Evolutionary conservation across 1,284 basidiomycete genomes (phyloP), one percentile per base, ranked within the genome.

Genomic region (Trichosporon sp.): DNA sequence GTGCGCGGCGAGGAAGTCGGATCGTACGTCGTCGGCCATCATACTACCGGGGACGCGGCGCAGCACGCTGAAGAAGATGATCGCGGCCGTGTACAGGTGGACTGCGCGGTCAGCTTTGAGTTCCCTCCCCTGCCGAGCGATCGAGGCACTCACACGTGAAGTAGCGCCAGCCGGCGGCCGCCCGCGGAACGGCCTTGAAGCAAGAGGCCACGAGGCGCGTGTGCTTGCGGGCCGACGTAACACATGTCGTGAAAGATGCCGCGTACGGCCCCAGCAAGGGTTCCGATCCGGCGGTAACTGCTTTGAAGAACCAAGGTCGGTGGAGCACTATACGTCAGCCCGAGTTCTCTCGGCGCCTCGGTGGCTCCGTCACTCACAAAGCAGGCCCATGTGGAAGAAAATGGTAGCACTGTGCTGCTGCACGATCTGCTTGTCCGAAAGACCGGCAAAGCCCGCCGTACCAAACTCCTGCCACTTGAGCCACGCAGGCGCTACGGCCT

Each of bases 51-150:
- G 75, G 1, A 71, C 72, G 3, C 72, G 72, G 3, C 74, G 66
- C 38, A 75, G 35, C 0, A 75, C 75, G 0, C 66, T 70, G 53
- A 71, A 68, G 35, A 74, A 73, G 51, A 75, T 75, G 3, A 74
- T 70, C 2, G 72, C 72, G n/a, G 73, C 70, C 1, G 73, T 75
- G 65, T 73, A 75, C 11, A 73, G 70, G 44, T 75, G 75, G 71
- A 75, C 72, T 72, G 64, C 65, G 13, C 32, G 64, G n/a, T 58
- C n/a, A 21, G 65, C 35, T 12, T 31, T 31, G 47, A 25, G n/a
- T 51, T 51, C 9, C 21, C 18, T 2, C 18, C 29, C 56, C 56
- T 31, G 56, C 56, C 29, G 18, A 29, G 27, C 18, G 15, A 32
- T 11, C 27, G 27, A 32, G 31, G 11, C 6, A 53, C 71, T 72